phyloP scores from a whole-genome alignment of 768 basidiomycete species.

The Trametes punicea region DNA sequence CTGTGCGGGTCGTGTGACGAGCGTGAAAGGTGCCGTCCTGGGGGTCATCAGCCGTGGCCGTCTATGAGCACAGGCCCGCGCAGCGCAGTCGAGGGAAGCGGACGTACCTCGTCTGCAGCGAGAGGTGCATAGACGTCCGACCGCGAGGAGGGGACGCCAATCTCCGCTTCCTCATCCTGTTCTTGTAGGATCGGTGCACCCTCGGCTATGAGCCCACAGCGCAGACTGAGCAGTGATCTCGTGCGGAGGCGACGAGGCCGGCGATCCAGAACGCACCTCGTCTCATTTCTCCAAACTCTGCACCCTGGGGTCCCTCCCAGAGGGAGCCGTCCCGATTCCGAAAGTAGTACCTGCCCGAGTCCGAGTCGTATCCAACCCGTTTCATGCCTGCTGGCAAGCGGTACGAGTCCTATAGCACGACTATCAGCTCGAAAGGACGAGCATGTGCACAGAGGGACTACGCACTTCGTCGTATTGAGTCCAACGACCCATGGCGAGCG shows the following conservation, averaged over 20 bases:
- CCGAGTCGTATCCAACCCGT: conserved; percentile 75
- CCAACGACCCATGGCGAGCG: conserved; percentile 34
- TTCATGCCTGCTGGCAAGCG: conserved; percentile 51
- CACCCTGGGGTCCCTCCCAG: conserved; percentile 60
- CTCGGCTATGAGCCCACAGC: conserved; percentile 1
- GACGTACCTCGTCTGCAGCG: conserved; percentile 46
- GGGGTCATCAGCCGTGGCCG: not conserved
- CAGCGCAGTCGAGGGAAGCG: not conserved
- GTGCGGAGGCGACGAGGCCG: not conserved
- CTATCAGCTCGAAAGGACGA: not conserved
- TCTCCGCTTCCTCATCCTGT: conserved; percentile 55
- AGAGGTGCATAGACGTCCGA: conserved; percentile 58
- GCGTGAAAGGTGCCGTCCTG: conserved; percentile 8
- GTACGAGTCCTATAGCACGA: conserved; percentile 43
- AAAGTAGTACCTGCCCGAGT: conserved; percentile 65
- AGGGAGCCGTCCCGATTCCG: conserved; percentile 48
- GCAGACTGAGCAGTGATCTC: not conserved
- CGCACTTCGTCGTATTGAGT: conserved; percentile 37
- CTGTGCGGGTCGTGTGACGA: conserved; percentile 6
- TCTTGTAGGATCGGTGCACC: conserved; percentile 22
- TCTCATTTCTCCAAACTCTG: conserved; percentile 53
- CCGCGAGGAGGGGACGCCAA: conserved; percentile 32
- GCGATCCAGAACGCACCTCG: conserved; percentile 33
- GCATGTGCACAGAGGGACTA: not conserved
- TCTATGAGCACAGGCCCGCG: not conserved